phyloP scores from a whole-genome alignment of 2,329 filamentous ascomycete species.

The Sphaerostilbella broomeana region DNA sequence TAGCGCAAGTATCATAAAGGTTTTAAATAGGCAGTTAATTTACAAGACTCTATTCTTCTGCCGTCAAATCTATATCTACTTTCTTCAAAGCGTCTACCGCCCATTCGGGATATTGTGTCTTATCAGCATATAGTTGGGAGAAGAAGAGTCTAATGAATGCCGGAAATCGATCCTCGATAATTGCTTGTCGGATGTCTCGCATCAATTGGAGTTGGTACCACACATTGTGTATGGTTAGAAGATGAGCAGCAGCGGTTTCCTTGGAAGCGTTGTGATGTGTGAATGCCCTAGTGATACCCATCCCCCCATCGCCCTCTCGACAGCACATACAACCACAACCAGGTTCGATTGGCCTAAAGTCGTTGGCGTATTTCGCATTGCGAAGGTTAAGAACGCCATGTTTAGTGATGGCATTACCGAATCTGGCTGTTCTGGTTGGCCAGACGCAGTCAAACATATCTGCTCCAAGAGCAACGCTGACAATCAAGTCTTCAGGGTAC shows the following conservation, averaged over 20 bases:
- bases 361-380: constrained; percentile 65
- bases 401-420: constrained; percentile 87
- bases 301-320: constrained; percentile 57
- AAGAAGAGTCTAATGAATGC: constrained; percentile 76
- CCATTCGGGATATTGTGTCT: constrained; percentile 71
- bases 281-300: constrained; percentile 82
- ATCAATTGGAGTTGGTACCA: constrained; percentile 87
- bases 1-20: too few species aligned
- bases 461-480: constrained; percentile 86
- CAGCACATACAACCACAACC: constrained; percentile 79
- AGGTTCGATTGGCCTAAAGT: constrained; percentile 78
- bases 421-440: constrained; percentile 92
- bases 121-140: constrained; percentile 54
- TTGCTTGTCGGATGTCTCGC: constrained; percentile 65
- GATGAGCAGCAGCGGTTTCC: constrained; percentile 82
- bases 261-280: constrained; percentile 88
- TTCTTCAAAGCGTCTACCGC: constrained; percentile 69
- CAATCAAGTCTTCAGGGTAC: constrained; percentile 91
- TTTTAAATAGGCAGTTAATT: too few species aligned
- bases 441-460: constrained; percentile 99
- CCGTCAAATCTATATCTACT: constrained; percentile 65
- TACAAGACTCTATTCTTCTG: constrained; percentile 14
- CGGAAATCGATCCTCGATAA: constrained; percentile 76
- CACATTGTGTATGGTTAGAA: constrained; percentile 91
- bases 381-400: constrained; percentile 78